A percentile compares a stretch with the other conserved stretches of the same genome.
Conservation (phyloP, 306 rosid species). For the Trichosanthes cucumerina region DNA sequence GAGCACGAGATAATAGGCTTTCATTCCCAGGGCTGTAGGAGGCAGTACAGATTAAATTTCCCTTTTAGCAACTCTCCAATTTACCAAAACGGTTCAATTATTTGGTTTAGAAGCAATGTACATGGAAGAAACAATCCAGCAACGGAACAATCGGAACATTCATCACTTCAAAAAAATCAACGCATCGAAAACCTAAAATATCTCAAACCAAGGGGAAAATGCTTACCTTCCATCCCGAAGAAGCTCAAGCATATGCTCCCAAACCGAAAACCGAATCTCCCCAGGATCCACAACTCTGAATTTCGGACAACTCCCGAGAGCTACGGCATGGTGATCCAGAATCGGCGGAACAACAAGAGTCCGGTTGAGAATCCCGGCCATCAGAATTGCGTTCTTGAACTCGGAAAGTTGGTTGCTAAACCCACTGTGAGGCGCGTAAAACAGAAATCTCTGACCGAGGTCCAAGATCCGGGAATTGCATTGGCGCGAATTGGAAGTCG, state of each 20-base stretch:
- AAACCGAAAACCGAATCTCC: slow-evolving; percentile 51
- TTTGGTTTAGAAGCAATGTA: not conserved
- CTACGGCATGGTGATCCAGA: slow-evolving; percentile 81
- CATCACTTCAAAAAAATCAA: not conserved
- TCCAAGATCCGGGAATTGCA: slow-evolving; percentile 32
- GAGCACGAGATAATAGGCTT: not conserved
- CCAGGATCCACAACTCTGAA: slow-evolving; percentile 43
- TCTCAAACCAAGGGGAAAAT: not conserved
- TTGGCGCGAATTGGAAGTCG: slow-evolving; percentile 5
- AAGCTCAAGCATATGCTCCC: slow-evolving; percentile 72
- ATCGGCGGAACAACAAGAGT: slow-evolving; percentile 72
- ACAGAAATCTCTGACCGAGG: slow-evolving; percentile 44
- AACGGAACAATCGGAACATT: not conserved
- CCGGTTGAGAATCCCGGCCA: slow-evolving; percentile 68
- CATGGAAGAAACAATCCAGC: not conserved
- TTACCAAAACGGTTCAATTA: not conserved
- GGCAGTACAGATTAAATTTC: not conserved
- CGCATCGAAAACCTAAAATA: not conserved
- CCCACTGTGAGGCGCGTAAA: slow-evolving; percentile 87
- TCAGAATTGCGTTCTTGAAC: slow-evolving; percentile 53
- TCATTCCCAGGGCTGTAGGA: not conserved
- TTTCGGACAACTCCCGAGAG: slow-evolving; percentile 84
- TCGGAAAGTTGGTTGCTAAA: slow-evolving; percentile 84
- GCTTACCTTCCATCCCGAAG: slow-evolving; percentile 42
- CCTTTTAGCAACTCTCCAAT: not conserved